Evolutionary conservation across 352 stramenopile species (phyloP).

Genomic region (Globisporangium alternatum): DNA sequence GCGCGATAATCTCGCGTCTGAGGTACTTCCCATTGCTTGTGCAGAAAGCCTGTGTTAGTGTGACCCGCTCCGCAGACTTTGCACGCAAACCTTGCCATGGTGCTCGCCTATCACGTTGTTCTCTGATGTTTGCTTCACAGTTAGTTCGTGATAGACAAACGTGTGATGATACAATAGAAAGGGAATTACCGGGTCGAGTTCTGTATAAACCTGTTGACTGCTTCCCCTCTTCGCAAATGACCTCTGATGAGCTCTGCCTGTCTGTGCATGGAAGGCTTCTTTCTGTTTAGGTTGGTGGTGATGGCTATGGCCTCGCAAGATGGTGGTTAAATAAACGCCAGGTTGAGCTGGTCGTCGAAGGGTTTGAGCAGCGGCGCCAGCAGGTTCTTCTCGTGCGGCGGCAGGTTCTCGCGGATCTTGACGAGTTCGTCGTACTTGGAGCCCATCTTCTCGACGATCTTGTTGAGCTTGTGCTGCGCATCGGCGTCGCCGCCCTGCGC

Average conservation of each 20-base stretch:
- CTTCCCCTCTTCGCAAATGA: too few relatives aligned
- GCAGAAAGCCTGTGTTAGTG: too few relatives aligned
- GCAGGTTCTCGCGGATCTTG: constrained; percentile 78
- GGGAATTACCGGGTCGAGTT: too few relatives aligned
- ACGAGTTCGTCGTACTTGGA: constrained; percentile 85
- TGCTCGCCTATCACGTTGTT: too few relatives aligned
- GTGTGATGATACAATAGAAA: too few relatives aligned
- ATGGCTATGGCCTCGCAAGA: neutral
- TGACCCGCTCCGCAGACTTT: too few relatives aligned
- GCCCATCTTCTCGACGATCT: constrained; percentile 85
- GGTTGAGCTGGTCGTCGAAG: constrained; percentile 86
- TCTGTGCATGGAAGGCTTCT: neutral
- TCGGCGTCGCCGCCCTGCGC: constrained; percentile 51
- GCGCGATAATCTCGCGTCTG: too few relatives aligned
- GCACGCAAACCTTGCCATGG: too few relatives aligned
- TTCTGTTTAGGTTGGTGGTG: neutral
- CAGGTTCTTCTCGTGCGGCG: constrained; percentile 81
- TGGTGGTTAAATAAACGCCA: constrained; percentile 74
- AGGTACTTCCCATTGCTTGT: too few relatives aligned
- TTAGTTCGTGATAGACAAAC: too few relatives aligned
- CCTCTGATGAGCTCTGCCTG: neutral
- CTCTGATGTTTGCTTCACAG: too few relatives aligned
- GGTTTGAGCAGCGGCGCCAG: constrained; percentile 80
- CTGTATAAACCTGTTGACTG: too few relatives aligned
- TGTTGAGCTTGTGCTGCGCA: constrained; percentile 73